These are phyloP conservation scores for Kluyveromyces sp. DNA, from an alignment of 1,139 yeast genomes.

Conservation along the genomic window DNA sequence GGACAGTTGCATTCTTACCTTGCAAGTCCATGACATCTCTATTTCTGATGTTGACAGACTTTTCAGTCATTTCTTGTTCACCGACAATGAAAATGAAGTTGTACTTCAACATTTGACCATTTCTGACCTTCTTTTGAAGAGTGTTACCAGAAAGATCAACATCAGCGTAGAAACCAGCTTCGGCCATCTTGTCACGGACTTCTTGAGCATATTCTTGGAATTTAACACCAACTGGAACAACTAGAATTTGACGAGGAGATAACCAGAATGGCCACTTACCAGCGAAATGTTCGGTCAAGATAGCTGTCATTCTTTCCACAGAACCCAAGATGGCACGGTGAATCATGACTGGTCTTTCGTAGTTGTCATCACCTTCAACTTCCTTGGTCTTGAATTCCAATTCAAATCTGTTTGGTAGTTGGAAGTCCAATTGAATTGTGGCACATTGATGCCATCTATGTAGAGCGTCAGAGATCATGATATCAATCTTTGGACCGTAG, in stretches of 20 bases:
- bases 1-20: conserved; percentile 79
- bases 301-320: conserved; percentile 97
- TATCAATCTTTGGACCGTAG: conserved; percentile 97
- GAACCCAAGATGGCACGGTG: conserved; percentile 98
- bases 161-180: conserved; percentile 76
- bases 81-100: conserved; percentile 95
- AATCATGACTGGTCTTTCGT: conserved; percentile 86
- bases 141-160: conserved; percentile 92
- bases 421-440: conserved; percentile 96
- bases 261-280: conserved; percentile 99
- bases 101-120: conserved; percentile 86
- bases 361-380: conserved; percentile 33
- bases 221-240: conserved; percentile 93
- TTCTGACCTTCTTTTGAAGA: conserved; percentile 92
- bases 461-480: conserved; percentile 84
- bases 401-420: conserved; percentile 85
- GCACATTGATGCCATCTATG: conserved; percentile 97
- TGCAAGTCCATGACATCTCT: conserved; percentile 83
- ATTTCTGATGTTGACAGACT: conserved; percentile 83
- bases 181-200: conserved; percentile 60
- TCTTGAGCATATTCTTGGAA: conserved; percentile 81
- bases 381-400: conserved; percentile 76
- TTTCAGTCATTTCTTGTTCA: conserved; percentile 74
- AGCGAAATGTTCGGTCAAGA: conserved; percentile 91
- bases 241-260: conserved; percentile 91